A percentile compares a stretch with the other conserved stretches of the same genome.
These are phyloP conservation scores for Trichoderma orchidacearum DNA, from an alignment of 495 filamentous ascomycete genomes.

Conservation along the genomic window DNA sequence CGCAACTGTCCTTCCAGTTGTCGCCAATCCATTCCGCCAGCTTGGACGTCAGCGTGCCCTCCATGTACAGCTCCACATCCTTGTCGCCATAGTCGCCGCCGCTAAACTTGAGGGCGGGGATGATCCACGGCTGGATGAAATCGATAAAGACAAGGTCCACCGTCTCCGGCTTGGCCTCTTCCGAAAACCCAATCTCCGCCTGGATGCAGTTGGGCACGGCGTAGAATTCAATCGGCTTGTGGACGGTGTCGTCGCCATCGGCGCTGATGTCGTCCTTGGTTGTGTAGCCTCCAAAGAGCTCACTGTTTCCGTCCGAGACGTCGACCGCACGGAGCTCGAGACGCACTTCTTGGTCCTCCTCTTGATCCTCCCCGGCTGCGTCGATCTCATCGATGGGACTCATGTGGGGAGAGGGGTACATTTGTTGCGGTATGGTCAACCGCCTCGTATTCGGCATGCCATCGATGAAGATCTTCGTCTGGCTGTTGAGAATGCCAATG, in stretches of 20 bases:
- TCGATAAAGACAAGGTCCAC: conserved; percentile 87
- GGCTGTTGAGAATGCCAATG: conserved; percentile 58
- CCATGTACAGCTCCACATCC: conserved; percentile 52
- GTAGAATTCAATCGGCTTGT: conserved; percentile 61
- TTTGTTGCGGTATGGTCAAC: conserved; percentile 27
- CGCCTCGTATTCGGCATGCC: conserved; percentile 14
- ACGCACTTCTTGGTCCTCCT: not conserved
- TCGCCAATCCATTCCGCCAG: conserved; percentile 65
- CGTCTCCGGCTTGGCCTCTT: conserved; percentile 39
- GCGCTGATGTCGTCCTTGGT: conserved; percentile 70
- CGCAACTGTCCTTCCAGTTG: conserved; percentile 55
- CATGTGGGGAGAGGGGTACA: not conserved
- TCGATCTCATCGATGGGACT: not conserved
- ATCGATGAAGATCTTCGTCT: conserved; percentile 39
- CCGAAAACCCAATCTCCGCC: conserved; percentile 41
- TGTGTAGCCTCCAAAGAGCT: conserved; percentile 68
- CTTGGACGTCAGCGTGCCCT: conserved; percentile 58
- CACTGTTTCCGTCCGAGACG: conserved; percentile 11
- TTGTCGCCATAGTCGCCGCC: conserved; percentile 44
- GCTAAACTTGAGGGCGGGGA: conserved; percentile 55
- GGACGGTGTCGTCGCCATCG: conserved; percentile 89
- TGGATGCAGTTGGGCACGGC: conserved; percentile 72
- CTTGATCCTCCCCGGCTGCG: not conserved
- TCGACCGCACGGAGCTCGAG: conserved; percentile 1
- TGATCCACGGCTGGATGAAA: conserved; percentile 71